Evolutionary conservation across 2,329 filamentous ascomycete species (phyloP).

Genomic region (Fusarium sp.): DNA sequence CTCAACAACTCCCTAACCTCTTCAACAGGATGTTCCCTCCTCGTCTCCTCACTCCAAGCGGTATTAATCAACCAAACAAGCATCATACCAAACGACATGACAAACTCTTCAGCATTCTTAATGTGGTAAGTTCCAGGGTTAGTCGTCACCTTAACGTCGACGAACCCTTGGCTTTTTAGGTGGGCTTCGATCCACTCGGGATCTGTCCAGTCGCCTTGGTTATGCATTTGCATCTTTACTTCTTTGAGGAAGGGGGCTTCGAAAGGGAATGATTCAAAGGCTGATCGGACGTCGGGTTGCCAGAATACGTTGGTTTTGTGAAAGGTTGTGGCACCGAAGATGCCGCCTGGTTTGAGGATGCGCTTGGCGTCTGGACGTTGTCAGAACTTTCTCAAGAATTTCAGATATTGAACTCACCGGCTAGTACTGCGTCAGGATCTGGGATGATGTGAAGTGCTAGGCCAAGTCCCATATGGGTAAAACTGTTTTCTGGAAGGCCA

Average conservation of each 20-base stretch:
- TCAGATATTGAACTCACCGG: constrained; percentile 36
- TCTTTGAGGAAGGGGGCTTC: constrained; percentile 51
- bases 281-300: constrained; percentile 52
- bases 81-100: constrained; percentile 54
- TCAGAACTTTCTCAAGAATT: neutral
- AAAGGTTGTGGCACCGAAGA: constrained; percentile 54
- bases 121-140: constrained; percentile 46
- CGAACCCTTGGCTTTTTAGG: constrained; percentile 52
- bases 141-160: constrained; percentile 53
- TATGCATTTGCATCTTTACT: constrained; percentile 55
- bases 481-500: constrained; percentile 52
- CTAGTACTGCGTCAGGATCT: constrained; percentile 50
- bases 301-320: constrained; percentile 53
- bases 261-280: constrained; percentile 57
- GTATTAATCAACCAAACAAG: constrained; percentile 52
- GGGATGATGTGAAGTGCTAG: constrained; percentile 62
- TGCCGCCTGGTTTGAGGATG: constrained; percentile 55
- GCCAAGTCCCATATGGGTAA: constrained; percentile 60
- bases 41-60: constrained; percentile 56
- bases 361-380: constrained; percentile 49
- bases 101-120: constrained; percentile 51
- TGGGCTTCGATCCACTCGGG: constrained; percentile 54
- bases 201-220: constrained; percentile 55
- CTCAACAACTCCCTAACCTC: constrained; percentile 54
- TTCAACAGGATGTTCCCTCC: constrained; percentile 49